Evolutionary conservation across 768 basidiomycete genomes (phyloP).

Genomic region (Bullera alba): DNA sequence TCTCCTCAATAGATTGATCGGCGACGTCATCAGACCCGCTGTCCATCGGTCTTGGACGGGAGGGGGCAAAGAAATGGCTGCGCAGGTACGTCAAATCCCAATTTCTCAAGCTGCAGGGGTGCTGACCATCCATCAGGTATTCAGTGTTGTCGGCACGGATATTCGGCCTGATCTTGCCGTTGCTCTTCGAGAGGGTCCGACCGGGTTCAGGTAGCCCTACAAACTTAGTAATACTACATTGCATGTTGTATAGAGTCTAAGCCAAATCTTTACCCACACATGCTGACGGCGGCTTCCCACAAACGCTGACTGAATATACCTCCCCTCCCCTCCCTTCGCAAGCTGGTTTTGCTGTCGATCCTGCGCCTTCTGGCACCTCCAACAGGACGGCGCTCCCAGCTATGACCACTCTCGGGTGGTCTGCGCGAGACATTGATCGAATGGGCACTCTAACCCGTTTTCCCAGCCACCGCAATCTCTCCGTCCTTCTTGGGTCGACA

Average conservation of each 20-base stretch:
- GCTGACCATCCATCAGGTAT: conserved; percentile 11
- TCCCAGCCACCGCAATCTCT: conserved; percentile 2
- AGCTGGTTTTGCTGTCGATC: neutral
- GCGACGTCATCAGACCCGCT: conserved; percentile 57
- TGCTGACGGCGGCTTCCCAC: neutral
- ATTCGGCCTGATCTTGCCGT: conserved; percentile 25
- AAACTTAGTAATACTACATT: neutral
- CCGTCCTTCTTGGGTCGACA: neutral
- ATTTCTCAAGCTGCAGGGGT: too few species aligned
- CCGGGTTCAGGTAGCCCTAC: conserved; percentile 4
- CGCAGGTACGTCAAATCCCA: conserved; percentile 52
- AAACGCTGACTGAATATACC: neutral
- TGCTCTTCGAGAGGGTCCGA: conserved; percentile 21
- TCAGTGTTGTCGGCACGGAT: conserved; percentile 11
- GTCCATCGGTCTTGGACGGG: conserved; percentile 79
- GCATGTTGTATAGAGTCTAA: neutral
- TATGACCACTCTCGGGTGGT: neutral
- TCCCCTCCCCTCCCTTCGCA: neutral
- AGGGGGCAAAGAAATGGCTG: conserved; percentile 63
- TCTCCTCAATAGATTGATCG: conserved; percentile 56
- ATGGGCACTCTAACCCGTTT: conserved; percentile 38
- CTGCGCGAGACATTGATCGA: conserved; percentile 17
- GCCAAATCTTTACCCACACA: too few species aligned
- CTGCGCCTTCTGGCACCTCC: conserved; percentile 10
- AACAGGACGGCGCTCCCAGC: neutral